These are phyloP conservation scores for Xerocomellus dryophilus DNA, from an alignment of 768 basidiomycete genomes.

Conservation along the genomic window DNA sequence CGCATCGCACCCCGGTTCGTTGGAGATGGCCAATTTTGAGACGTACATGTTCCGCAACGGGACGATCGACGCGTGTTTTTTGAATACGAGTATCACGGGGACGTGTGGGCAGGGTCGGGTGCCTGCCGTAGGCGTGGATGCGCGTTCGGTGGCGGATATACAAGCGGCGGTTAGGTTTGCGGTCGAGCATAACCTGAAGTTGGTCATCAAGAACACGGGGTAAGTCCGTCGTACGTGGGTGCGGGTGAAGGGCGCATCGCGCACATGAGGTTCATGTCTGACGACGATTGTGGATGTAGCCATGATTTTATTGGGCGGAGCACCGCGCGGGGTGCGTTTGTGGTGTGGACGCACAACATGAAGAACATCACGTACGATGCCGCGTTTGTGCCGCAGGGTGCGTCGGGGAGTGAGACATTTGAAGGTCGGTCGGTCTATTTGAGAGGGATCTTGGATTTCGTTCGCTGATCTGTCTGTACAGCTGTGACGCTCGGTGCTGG, in stretches of 20 bases:
- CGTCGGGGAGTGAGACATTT: conserved; percentile 4
- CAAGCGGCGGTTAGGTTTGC: conserved; percentile 23
- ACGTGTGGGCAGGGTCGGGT: conserved; percentile 24
- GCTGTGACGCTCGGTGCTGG: conserved; percentile 38
- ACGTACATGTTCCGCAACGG: conserved; percentile 40
- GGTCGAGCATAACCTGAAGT: conserved; percentile 10
- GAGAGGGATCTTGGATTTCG: not conserved
- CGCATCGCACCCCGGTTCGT: conserved; percentile 41
- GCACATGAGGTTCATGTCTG: not conserved
- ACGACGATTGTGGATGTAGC: conserved; percentile 3
- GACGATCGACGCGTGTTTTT: conserved; percentile 39
- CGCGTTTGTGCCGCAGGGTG: conserved; percentile 34
- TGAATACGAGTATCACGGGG: conserved; percentile 31
- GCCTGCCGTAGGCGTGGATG: conserved; percentile 22
- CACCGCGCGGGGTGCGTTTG: conserved; percentile 35
- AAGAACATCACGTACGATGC: conserved; percentile 36
- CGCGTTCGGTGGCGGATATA: conserved; percentile 17
- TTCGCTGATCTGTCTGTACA: conserved; percentile 15
- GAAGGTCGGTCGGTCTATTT: not conserved
- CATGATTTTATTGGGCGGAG: conserved; percentile 42
- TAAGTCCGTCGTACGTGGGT: not conserved
- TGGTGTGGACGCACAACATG: conserved; percentile 42
- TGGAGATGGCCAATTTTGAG: conserved; percentile 36
- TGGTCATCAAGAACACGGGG: conserved; percentile 28
- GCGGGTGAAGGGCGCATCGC: not conserved